These are phyloP conservation scores for Maudiozyma barnettii DNA, from an alignment of 805 yeast genomes.

Conservation along the genomic window DNA sequence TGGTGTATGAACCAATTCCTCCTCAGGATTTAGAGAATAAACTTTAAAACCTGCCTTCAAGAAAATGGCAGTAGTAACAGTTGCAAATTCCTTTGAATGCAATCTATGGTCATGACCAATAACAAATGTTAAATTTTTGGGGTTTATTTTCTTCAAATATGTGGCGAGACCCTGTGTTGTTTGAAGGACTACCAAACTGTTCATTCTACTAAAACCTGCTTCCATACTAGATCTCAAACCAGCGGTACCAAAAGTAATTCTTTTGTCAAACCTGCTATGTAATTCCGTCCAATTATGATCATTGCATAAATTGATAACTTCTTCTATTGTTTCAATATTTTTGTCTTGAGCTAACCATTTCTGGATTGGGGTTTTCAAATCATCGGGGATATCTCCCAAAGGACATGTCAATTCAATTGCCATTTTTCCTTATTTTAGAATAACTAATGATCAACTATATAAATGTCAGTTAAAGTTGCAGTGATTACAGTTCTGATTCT, in stretches of 20 bases:
- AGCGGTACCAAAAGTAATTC: slow-evolving; percentile 87
- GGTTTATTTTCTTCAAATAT: slow-evolving; percentile 32
- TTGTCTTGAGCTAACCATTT: slow-evolving; percentile 28
- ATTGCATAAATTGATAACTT: slow-evolving; percentile 40
- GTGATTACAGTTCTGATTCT: no score
- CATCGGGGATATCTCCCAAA: slow-evolving; percentile 7
- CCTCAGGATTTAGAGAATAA: slow-evolving; percentile 37
- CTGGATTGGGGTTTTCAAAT: slow-evolving; percentile 10
- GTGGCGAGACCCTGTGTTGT: slow-evolving; percentile 76
- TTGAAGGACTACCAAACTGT: slow-evolving; percentile 78
- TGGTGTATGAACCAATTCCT: slow-evolving; percentile 64
- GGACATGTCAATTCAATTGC: neutral
- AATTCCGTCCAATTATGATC: slow-evolving; percentile 35
- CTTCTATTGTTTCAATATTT: slow-evolving; percentile 41
- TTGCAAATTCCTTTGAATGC: slow-evolving; percentile 72
- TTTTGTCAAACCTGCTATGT: slow-evolving; percentile 39
- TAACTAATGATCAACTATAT: no score
- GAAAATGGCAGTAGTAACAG: slow-evolving; percentile 68
- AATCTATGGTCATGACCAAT: slow-evolving; percentile 89
- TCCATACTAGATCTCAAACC: slow-evolving; percentile 84
- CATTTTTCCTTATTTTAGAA: neutral
- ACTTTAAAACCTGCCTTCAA: slow-evolving; percentile 60
- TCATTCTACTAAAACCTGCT: slow-evolving; percentile 85
- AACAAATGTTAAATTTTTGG: slow-evolving; percentile 36
- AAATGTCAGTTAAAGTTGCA: no score